Percentiles rank a stretch among this genome's conserved stretches.
phyloP scores from a whole-genome alignment of 495 filamentous ascomycete genomes.

The Tuber microsphaerosporum region DNA sequence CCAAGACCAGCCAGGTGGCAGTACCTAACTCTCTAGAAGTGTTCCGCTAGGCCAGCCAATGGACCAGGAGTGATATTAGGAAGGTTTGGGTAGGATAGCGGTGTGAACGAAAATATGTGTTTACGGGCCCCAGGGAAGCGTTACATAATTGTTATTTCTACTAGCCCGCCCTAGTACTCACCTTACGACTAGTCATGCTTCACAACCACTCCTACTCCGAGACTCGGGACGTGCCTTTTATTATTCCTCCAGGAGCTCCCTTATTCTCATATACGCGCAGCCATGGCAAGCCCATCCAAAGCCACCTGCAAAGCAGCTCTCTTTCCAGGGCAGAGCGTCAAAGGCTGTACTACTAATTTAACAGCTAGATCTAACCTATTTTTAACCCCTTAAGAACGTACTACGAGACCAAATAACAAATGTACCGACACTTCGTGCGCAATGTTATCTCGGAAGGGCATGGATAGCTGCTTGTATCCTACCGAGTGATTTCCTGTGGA shows the following conservation, averaged over 20 bases:
- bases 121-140: not conserved
- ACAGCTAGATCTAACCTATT: not conserved
- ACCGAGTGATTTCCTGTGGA: constrained; percentile 3
- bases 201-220: not conserved
- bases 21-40: not conserved
- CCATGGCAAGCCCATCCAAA: not conserved
- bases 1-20: not conserved
- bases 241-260: not conserved
- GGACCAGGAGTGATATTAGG: not conserved
- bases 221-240: not conserved
- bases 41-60: too few species aligned
- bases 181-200: not conserved
- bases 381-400: not conserved
- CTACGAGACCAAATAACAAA: not conserved
- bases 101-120: not conserved
- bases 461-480: not conserved
- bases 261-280: not conserved
- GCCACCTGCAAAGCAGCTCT: not conserved
- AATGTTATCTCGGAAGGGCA: not conserved
- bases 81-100: not conserved
- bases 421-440: not conserved
- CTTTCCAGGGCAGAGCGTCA: not conserved
- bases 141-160: not conserved
- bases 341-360: not conserved
- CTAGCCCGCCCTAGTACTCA: not conserved